These are phyloP conservation scores for Ophiognomonia clavigignenti-juglandacearum DNA, from an alignment of 2,329 filamentous ascomycete genomes.

Conservation along the genomic window DNA sequence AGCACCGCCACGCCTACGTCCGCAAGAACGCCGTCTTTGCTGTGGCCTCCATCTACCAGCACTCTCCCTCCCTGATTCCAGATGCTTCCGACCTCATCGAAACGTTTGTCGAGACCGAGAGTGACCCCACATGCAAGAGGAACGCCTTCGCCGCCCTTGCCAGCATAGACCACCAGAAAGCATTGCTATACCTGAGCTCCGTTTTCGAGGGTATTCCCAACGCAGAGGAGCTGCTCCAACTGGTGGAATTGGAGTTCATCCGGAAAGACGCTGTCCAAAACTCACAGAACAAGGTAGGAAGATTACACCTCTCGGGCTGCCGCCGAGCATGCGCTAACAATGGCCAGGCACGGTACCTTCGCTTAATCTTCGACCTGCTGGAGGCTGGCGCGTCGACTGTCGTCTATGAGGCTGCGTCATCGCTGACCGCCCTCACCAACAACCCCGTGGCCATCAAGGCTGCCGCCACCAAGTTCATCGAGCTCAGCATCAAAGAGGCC, in stretches of 20 bases:
- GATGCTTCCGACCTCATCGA: slow-evolving; percentile 91
- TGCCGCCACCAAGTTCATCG: slow-evolving; percentile 91
- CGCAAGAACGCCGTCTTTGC: slow-evolving; percentile 98
- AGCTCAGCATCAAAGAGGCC: slow-evolving; percentile 93
- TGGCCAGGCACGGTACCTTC: slow-evolving; percentile 76
- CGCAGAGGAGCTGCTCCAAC: slow-evolving; percentile 86
- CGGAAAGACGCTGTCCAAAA: slow-evolving; percentile 96
- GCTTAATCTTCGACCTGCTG: slow-evolving; percentile 92
- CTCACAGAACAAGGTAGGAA: slow-evolving; percentile 78
- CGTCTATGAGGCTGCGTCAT: slow-evolving; percentile 95
- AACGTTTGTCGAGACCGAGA: slow-evolving; percentile 84
- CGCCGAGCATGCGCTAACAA: slow-evolving; percentile 22
- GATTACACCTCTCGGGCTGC: too few relatives aligned
- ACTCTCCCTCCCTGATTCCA: slow-evolving; percentile 87
- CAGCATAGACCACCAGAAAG: slow-evolving; percentile 89
- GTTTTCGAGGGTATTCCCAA: slow-evolving; percentile 94
- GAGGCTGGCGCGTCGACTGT: slow-evolving; percentile 93
- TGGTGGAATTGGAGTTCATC: slow-evolving; percentile 95
- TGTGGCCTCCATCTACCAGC: slow-evolving; percentile 84
- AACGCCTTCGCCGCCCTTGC: slow-evolving; percentile 93
- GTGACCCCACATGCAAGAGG: slow-evolving; percentile 91
- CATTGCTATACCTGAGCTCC: slow-evolving; percentile 78
- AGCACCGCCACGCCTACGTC: slow-evolving; percentile 95
- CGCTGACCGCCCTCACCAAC: slow-evolving; percentile 85
- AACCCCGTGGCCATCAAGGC: slow-evolving; percentile 98